Percentiles rank a stretch among this genome's conserved stretches.
Conservation (phyloP, 139 green algal genomes). For the Picochlorum sp. region DNA sequence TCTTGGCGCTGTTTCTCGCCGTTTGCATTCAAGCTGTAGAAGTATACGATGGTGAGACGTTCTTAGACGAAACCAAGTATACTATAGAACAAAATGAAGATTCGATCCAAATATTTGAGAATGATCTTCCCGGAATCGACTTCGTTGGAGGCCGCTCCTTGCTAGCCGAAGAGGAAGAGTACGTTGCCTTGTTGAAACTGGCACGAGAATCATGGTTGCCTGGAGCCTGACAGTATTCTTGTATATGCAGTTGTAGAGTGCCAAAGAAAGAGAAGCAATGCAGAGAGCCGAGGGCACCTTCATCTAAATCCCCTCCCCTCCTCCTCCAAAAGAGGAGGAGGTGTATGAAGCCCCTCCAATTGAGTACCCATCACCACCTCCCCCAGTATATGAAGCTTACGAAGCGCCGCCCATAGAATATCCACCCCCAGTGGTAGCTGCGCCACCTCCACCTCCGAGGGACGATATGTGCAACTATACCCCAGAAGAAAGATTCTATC, state of each 20-base stretch:
- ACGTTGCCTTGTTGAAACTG: neutral
- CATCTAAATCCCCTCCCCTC: neutral
- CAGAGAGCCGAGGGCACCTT: neutral
- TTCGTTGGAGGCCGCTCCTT: neutral
- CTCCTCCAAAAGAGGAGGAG: neutral
- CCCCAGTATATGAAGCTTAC: neutral
- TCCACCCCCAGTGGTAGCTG: neutral
- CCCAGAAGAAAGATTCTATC: neutral
- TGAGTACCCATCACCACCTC: neutral
- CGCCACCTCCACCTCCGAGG: constrained; percentile 1
- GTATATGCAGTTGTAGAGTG: neutral
- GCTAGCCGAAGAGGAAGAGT: neutral
- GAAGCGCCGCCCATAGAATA: neutral
- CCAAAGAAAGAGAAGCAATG: neutral
- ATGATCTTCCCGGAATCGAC: neutral
- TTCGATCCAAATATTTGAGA: constrained; percentile 2
- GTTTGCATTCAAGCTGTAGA: neutral
- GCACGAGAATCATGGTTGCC: neutral
- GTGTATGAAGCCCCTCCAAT: neutral
- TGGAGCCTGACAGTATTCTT: neutral
- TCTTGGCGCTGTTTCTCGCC: too few relatives aligned
- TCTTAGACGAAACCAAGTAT: neutral
- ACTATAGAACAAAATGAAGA: neutral
- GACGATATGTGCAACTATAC: constrained; percentile 6
- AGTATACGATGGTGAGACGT: neutral